These are phyloP conservation scores for Sphaerostilbella broomeana DNA, from an alignment of 2,329 filamentous ascomycete genomes.

Conservation along the genomic window DNA sequence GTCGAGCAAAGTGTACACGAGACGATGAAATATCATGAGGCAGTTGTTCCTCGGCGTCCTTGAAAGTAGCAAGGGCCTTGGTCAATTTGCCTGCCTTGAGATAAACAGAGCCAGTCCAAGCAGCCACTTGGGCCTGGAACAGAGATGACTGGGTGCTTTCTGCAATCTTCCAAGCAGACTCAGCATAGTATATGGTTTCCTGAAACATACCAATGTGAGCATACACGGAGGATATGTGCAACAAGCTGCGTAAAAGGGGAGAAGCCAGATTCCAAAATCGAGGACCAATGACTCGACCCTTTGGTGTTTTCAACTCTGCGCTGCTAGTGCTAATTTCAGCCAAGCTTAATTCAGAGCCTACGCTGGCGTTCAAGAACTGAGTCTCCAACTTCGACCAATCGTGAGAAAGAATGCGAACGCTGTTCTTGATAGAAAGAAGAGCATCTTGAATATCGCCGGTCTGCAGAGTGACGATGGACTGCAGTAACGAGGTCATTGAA, in stretches of 20 bases:
- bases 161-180: slow-evolving; percentile 75
- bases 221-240: slow-evolving; percentile 71
- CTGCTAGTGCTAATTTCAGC: slow-evolving; percentile 24
- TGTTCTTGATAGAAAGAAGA: slow-evolving; percentile 49
- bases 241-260: slow-evolving; percentile 63
- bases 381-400: slow-evolving; percentile 49
- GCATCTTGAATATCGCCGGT: slow-evolving; percentile 53
- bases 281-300: slow-evolving; percentile 35
- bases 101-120: slow-evolving; percentile 50
- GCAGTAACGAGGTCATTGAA: slow-evolving; percentile 42
- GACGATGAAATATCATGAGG: slow-evolving; percentile 33
- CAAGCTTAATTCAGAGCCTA: slow-evolving; percentile 23
- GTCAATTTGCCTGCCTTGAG: slow-evolving; percentile 52
- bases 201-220: slow-evolving; percentile 79
- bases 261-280: slow-evolving; percentile 75
- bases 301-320: slow-evolving; percentile 19
- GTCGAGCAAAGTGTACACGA: slow-evolving; percentile 42
- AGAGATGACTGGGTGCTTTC: slow-evolving; percentile 58
- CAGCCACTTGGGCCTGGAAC: slow-evolving; percentile 47
- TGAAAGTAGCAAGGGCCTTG: slow-evolving; percentile 50
- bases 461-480: slow-evolving; percentile 59
- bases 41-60: slow-evolving; percentile 47
- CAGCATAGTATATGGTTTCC: slow-evolving; percentile 81
- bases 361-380: slow-evolving; percentile 14
- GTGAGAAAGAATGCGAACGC: slow-evolving; percentile 48